Percentiles rank a stretch among this genome's conserved stretches.
Conservation (phyloP, 805 yeast genomes). For the Candida qinlingensis region DNA sequence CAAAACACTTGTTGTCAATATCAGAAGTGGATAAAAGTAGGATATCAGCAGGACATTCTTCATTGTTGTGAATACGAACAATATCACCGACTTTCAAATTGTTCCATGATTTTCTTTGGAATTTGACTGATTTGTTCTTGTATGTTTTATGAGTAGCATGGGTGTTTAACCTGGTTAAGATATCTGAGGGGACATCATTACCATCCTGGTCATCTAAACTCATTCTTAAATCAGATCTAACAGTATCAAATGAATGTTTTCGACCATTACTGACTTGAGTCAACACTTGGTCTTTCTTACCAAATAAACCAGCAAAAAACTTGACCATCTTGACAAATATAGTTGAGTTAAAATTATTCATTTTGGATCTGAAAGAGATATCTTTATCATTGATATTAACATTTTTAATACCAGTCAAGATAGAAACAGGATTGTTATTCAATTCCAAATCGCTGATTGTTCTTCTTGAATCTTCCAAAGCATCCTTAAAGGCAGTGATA, state of each 20-base stretch:
- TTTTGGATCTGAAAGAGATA: constrained; percentile 43
- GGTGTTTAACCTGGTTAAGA: constrained; percentile 5
- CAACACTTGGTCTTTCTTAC: constrained; percentile 11
- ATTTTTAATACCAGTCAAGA: constrained; percentile 49
- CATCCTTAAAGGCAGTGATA: constrained; percentile 75
- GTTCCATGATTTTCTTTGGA: constrained; percentile 49
- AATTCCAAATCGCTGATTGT: constrained; percentile 66
- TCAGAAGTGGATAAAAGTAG: constrained; percentile 61
- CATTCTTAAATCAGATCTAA: constrained; percentile 7
- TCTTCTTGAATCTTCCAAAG: constrained; percentile 75
- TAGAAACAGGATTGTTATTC: constrained; percentile 67
- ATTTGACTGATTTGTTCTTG: constrained; percentile 17
- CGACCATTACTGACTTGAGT: constrained; percentile 1
- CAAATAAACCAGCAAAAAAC: constrained; percentile 17
- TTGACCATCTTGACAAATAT: constrained; percentile 20
- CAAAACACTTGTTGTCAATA: constrained; percentile 58
- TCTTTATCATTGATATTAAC: constrained; percentile 55
- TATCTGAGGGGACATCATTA: constrained; percentile 4
- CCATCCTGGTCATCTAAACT: constrained; percentile 2
- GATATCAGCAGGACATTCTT: constrained; percentile 76
- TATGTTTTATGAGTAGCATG: constrained; percentile 1
- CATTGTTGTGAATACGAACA: constrained; percentile 63
- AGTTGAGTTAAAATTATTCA: constrained; percentile 47
- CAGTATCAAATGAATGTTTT: constrained; percentile 16
- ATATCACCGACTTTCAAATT: constrained; percentile 69